Percentiles rank a stretch among this genome's conserved stretches.
These are phyloP conservation scores for Fusarium tjaetaba DNA, from an alignment of 2,329 filamentous ascomycete genomes.

Conservation along the genomic window DNA sequence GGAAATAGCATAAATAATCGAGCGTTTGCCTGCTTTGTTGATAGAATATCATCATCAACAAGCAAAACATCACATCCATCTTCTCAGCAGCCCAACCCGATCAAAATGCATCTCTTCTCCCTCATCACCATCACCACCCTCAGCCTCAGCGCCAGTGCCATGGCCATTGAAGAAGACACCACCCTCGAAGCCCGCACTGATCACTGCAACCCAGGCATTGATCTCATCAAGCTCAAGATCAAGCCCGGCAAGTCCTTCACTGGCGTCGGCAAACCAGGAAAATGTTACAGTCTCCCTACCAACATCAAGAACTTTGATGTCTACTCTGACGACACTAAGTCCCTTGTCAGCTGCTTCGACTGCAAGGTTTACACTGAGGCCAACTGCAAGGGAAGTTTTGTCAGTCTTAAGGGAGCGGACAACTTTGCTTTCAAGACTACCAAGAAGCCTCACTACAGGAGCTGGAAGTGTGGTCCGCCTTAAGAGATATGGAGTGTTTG, in stretches of 20 bases:
- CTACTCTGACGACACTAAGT: not conserved
- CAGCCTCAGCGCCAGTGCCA: not conserved
- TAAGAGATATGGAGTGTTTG: accelerated
- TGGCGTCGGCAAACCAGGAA: not conserved
- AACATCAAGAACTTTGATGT: not conserved
- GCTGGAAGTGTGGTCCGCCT: not conserved
- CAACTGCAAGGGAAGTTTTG: not conserved
- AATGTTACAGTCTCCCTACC: not conserved
- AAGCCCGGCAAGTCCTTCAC: not conserved
- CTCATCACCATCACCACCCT: not conserved
- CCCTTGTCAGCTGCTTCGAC: not conserved
- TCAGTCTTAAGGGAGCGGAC: not conserved
- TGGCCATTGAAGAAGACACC: not conserved
- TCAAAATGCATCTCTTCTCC: not conserved
- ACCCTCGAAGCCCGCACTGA: not conserved
- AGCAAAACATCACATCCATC: not conserved
- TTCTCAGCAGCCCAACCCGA: not conserved
- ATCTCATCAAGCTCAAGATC: not conserved
- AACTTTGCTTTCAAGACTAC: not conserved
- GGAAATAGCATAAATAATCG: not conserved
- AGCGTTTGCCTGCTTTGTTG: accelerated
- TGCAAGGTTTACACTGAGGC: not conserved
- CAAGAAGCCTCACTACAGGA: slow-evolving; percentile 1
- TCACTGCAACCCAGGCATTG: not conserved
- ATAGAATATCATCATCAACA: not conserved